Conservation (phyloP, 2,329 filamentous ascomycete species). For the Nigrospora oryzae region DNA sequence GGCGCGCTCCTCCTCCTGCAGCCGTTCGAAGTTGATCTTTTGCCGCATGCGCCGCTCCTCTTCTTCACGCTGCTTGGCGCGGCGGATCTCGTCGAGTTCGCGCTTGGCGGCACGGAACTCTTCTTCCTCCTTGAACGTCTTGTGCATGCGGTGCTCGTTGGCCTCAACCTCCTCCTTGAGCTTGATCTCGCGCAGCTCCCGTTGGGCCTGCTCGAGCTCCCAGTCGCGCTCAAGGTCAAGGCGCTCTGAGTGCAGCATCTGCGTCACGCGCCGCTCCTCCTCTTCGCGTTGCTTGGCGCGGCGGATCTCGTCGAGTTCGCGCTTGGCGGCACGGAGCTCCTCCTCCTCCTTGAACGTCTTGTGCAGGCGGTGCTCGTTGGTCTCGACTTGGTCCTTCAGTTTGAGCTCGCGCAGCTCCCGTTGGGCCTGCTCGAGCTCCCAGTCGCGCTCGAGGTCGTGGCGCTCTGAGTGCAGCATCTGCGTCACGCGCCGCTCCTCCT, state of each 20-base stretch:
- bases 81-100: slow-evolving; percentile 23
- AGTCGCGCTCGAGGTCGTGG: slow-evolving; percentile 31
- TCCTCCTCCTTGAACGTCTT: slow-evolving; percentile 31
- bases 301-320: slow-evolving; percentile 23
- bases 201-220: slow-evolving; percentile 20
- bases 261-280: slow-evolving; percentile 41
- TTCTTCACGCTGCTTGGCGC: slow-evolving; percentile 37
- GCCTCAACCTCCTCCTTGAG: slow-evolving; percentile 28
- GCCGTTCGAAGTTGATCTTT: slow-evolving; percentile 39
- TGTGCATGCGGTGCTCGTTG: slow-evolving; percentile 29
- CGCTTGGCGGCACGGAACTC: slow-evolving; percentile 22
- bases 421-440: slow-evolving; percentile 20
- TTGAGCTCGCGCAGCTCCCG: slow-evolving; percentile 26
- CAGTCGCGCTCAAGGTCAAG: slow-evolving; percentile 32
- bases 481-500: slow-evolving; percentile 42
- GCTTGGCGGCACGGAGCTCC: slow-evolving; percentile 22
- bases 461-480: slow-evolving; percentile 41
- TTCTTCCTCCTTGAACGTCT: slow-evolving; percentile 31
- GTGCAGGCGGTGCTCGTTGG: slow-evolving; percentile 26
- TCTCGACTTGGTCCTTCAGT: slow-evolving; percentile 8
- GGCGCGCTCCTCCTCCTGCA: slow-evolving; percentile 35
- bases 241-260: slow-evolving; percentile 40
- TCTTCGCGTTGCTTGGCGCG: slow-evolving; percentile 37
- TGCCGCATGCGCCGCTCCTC: slow-evolving; percentile 43
- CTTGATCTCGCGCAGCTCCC: slow-evolving; percentile 33